Conservation (phyloP, 352 stramenopile species). For the Plasmopara halstedii region DNA sequence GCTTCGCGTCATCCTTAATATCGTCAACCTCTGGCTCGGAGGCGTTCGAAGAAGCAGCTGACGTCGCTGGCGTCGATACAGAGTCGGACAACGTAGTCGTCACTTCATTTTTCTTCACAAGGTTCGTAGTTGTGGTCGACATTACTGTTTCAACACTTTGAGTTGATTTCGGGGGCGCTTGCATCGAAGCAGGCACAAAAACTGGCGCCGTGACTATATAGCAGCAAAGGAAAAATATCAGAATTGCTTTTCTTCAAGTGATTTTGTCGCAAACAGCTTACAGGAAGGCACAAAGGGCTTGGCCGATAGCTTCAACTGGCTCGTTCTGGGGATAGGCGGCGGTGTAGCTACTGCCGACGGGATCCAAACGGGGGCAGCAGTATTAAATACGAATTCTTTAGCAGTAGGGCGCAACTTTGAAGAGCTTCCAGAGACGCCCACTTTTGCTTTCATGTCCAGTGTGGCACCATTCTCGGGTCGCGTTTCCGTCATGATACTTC, state of each 20-base stretch:
- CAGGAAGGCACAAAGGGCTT: constrained; percentile 54
- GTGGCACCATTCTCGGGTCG: constrained; percentile 10
- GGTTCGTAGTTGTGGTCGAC: not conserved
- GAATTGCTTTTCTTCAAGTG: not conserved
- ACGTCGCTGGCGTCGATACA: constrained; percentile 21
- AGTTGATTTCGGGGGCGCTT: constrained; percentile 5
- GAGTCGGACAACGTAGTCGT: constrained; percentile 2
- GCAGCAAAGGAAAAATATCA: not conserved
- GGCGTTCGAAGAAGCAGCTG: constrained; percentile 16
- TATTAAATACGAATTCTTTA: constrained; percentile 64
- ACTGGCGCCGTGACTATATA: constrained; percentile 27
- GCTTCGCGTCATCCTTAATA: not conserved
- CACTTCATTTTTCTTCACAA: constrained; percentile 7
- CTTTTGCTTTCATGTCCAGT: constrained; percentile 14
- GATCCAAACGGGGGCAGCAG: constrained; percentile 41
- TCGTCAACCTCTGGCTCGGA: constrained; percentile 24
- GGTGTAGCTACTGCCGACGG: constrained; percentile 8
- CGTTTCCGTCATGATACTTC: constrained; percentile 23
- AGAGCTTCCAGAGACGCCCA: constrained; percentile 1
- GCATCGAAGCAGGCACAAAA: constrained; percentile 22
- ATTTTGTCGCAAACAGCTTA: constrained; percentile 5
- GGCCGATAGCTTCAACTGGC: constrained; percentile 42
- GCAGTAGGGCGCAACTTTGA: constrained; percentile 55
- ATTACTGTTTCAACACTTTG: constrained; percentile 15
- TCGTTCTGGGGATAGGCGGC: constrained; percentile 13